A percentile compares a stretch with the other conserved stretches of the same genome.
phyloP scores from a whole-genome alignment of 805 yeast genomes.

The Schizosaccharomyces lindneri region DNA sequence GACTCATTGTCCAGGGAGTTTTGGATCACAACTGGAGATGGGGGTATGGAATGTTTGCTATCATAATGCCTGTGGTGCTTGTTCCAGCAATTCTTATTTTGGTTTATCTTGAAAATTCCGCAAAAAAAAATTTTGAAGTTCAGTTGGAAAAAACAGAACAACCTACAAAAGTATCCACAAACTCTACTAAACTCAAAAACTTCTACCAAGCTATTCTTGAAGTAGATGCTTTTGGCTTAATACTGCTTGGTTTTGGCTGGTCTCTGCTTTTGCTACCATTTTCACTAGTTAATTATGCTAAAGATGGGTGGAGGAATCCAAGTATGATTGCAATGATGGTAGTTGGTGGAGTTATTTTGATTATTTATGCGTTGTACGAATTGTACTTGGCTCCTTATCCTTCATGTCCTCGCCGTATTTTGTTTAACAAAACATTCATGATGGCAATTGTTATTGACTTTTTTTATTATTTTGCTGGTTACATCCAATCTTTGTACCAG shows the following conservation, averaged over 20 bases:
- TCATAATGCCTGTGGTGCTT: constrained; percentile 19
- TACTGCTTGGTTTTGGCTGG: constrained; percentile 16
- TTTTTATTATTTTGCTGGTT: constrained; percentile 19
- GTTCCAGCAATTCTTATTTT: constrained; percentile 12
- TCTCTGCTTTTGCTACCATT: constrained; percentile 18
- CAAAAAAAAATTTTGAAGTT: constrained; percentile 3
- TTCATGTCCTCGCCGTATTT: constrained; percentile 25
- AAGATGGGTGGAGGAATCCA: constrained; percentile 15
- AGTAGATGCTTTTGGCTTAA: constrained; percentile 17
- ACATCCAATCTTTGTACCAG: neutral
- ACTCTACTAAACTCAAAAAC: constrained; percentile 6
- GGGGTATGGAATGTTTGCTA: constrained; percentile 26
- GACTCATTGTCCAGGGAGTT: neutral
- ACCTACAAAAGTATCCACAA: constrained; percentile 5
- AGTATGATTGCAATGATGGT: constrained; percentile 15
- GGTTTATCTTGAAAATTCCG: constrained; percentile 13
- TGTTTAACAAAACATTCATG: constrained; percentile 34
- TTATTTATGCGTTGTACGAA: constrained; percentile 29
- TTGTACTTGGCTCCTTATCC: constrained; percentile 27
- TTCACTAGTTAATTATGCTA: constrained; percentile 14
- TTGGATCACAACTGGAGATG: constrained; percentile 19
- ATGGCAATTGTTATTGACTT: constrained; percentile 23
- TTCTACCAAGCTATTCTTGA: constrained; percentile 13
- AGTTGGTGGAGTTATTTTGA: constrained; percentile 28
- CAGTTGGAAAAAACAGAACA: constrained; percentile 1